Evolutionary conservation across 108 stramenopile genomes (phyloP).

Genomic region (Cyclotella baltica): DNA sequence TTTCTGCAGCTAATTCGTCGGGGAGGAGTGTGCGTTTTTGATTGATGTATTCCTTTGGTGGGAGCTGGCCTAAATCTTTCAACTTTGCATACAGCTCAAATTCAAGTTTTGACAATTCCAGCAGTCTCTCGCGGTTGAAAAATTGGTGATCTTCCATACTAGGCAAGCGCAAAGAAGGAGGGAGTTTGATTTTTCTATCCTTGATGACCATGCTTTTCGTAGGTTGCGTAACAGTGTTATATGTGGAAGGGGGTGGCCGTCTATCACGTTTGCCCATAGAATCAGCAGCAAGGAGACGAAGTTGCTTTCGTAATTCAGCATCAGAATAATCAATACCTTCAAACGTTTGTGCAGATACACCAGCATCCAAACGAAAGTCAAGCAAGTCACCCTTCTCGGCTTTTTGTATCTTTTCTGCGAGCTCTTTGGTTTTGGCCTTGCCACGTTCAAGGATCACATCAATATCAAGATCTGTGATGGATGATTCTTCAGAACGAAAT

Average conservation of each 20-base stretch:
- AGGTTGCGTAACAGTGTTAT: constrained; percentile 83
- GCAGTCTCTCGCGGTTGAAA: constrained; percentile 87
- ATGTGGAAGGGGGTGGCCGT: constrained; percentile 81
- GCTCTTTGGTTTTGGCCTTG: constrained; percentile 90
- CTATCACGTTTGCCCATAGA: constrained; percentile 89
- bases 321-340: constrained; percentile 93
- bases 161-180: constrained; percentile 77
- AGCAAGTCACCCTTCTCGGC: constrained; percentile 95
- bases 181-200: constrained; percentile 78
- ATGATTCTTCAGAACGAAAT: constrained; percentile 89
- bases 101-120: constrained; percentile 84
- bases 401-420: constrained; percentile 88
- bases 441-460: constrained; percentile 94
- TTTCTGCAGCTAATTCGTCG: constrained; percentile 82
- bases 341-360: constrained; percentile 87
- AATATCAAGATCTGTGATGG: constrained; percentile 92
- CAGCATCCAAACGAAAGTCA: constrained; percentile 94
- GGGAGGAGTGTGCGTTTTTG: constrained; percentile 66
- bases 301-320: constrained; percentile 81
- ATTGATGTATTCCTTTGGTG: constrained; percentile 66
- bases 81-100: constrained; percentile 82
- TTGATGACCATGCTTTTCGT: constrained; percentile 88
- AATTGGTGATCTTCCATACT: constrained; percentile 96
- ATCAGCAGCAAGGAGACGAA: constrained; percentile 81
- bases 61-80: constrained; percentile 77